Evolutionary conservation across 352 stramenopile species (phyloP), one percentile per base, ranked within the genome.

Genomic region (Phytopythium sindhum): DNA sequence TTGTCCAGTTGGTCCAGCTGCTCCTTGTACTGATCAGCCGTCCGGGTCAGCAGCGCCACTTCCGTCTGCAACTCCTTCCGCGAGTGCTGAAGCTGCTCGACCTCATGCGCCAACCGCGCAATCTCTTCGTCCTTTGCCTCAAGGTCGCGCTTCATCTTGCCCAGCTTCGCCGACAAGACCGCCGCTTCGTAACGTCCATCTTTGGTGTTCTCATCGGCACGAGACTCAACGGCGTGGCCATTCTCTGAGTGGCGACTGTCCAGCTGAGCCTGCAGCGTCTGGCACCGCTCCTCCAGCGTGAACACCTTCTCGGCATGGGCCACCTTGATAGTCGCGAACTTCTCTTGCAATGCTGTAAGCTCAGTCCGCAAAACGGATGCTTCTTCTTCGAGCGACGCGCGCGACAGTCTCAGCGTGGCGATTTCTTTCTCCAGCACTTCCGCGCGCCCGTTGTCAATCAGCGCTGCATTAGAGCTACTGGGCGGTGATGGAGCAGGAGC

Each of bases 221-320:
- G 21, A 39, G 29, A 2, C n/a, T 14, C 44, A 51, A 21, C 14
- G 29, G 60, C 45, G 1, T 17, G 35, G 0, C 61, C 28, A 41
- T 56, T 50, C 28, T 19, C 37, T 19, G 53, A 17, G 11, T 56
- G 60, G 55, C n/a, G 17, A 33, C 52, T 21, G 26, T 55, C 61
- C 2, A 77, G 19, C 37, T 73, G 63, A 33, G 66, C 60, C 55
- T 78, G 61, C 67, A 62, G 73, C n/a, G 69, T 51, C 15, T 53
- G 71, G n/a, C 39, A 64, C 23, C 67, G 60, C 58, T 80, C 67
- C 50, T 80, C 69, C 35, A 80, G 52, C 8, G 72, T 57, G 60
- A 80, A 80, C 23, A 75, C 72, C 39, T 80, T 76, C 21, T 80
- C 72, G 15, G 72, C 72, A 42, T 74, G 75, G 12, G 72, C 72